Base-by-base conservation (phyloP, 169 alveolate genomes). In the Babesia bovis region DNA sequence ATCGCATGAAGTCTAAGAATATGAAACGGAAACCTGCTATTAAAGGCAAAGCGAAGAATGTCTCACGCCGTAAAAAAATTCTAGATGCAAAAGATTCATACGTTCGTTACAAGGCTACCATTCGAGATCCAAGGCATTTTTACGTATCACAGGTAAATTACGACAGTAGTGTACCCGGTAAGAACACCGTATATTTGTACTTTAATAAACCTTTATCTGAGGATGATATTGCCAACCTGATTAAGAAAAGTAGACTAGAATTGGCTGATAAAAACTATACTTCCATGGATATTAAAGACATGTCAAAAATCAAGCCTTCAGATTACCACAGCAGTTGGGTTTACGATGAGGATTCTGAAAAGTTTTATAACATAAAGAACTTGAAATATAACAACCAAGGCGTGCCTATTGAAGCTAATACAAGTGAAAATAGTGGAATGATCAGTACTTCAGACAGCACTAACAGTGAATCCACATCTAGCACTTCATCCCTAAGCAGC, bases 91-190 rank as follows among this genome's bases (percentile, higher is more conserved):
- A 47, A 5, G 44, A 53, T 4, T n/a, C 42, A 6, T 63, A 63
- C 19, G 32, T 23, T 10, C 58, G 73, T 4, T 63, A 63, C 61
- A 49, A 32, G 28, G 73, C 61, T 4, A 47, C 19, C 15, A 63
- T 63, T 32, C 1, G 60, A 9, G 61, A 63, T 50, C 73, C 60
- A 0, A 3, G 7, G 63, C 73, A 63, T 60, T 63, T 63, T 30
- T 63, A 63, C 60, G 52, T 12, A 3, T 45, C 73, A 4, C 60
- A 63, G 23, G 60, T 49, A 38, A 26, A 45, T 12, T 44, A 21
- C 42, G 73, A 44, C 23, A 41, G 26, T 10, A 55, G 21, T 6
- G 2, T 0, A 3, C 21, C 35, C 17, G 44, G 42, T 47, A 33
- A 63, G 12, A 13, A 63, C 9, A 30, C 44, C 45, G 73, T 30